Evolutionary conservation across 768 basidiomycete species (phyloP).

Genomic region (Mycena metata): DNA sequence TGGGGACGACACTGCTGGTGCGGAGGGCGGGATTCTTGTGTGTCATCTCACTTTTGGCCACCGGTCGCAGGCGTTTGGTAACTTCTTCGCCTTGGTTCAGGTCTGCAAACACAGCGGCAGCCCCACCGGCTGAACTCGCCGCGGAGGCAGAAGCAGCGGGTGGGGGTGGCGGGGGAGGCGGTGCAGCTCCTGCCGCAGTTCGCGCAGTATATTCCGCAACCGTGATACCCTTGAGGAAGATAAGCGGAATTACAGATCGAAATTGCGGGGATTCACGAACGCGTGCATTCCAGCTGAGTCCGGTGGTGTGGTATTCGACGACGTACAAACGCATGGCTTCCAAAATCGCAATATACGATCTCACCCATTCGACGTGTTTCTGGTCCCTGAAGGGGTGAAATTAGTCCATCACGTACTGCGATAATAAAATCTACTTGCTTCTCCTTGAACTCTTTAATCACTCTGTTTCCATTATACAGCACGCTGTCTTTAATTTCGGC

Average conservation of each 20-base stretch:
- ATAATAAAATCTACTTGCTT: constrained; percentile 67
- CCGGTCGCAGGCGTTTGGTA: constrained; percentile 92
- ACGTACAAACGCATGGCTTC: constrained; percentile 89
- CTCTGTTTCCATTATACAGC: constrained; percentile 89
- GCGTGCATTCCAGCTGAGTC: constrained; percentile 89
- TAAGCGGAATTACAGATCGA: constrained; percentile 18
- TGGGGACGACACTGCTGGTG: constrained; percentile 66
- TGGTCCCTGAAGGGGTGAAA: constrained; percentile 70
- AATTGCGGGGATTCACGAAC: constrained; percentile 53
- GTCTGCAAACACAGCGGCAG: constrained; percentile 89
- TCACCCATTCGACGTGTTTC: constrained; percentile 92
- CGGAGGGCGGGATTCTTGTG: constrained; percentile 97
- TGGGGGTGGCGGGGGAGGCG: constrained; percentile 69
- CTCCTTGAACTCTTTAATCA: constrained; percentile 94
- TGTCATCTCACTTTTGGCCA: constrained; percentile 97
- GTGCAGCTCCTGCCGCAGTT: constrained; percentile 52
- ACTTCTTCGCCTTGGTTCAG: constrained; percentile 92
- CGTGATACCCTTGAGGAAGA: constrained; percentile 62
- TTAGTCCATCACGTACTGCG: background rate
- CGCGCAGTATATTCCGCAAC: constrained; percentile 65
- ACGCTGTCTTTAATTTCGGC: constrained; percentile 87
- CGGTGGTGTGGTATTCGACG: constrained; percentile 87
- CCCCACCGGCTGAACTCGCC: constrained; percentile 60
- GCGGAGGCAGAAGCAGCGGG: constrained; percentile 58
- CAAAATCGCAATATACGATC: constrained; percentile 74